Percentiles rank a stretch among this genome's conserved stretches.
phyloP scores from a whole-genome alignment of 768 basidiomycete genomes.

The Russula earlei region DNA sequence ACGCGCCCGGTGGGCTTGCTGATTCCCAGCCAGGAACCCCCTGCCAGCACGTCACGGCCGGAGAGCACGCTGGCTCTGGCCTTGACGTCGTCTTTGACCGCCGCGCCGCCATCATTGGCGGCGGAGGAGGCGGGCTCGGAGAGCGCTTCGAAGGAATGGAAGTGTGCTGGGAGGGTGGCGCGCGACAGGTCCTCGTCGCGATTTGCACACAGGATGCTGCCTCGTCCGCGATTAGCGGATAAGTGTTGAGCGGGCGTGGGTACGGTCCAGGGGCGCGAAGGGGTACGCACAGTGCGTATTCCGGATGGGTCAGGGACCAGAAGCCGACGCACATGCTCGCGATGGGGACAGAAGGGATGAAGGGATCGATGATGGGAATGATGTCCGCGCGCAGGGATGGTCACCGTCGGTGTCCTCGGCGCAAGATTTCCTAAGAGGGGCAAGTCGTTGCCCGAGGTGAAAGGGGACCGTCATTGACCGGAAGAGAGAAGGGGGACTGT shows the following conservation, averaged over 20 bases:
- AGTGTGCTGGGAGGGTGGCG: slow-evolving; percentile 55
- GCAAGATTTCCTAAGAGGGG: slow-evolving; percentile 7
- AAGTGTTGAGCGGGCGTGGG: background rate
- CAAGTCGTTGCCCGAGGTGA: background rate
- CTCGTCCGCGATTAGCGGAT: slow-evolving; percentile 5
- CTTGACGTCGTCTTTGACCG: slow-evolving; percentile 16
- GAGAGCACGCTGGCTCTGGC: slow-evolving; percentile 44
- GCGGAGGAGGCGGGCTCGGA: background rate
- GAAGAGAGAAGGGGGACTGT: background rate
- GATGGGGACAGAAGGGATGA: slow-evolving; percentile 6
- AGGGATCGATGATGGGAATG: slow-evolving; percentile 13
- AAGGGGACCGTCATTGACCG: slow-evolving; percentile 7
- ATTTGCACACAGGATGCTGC: slow-evolving; percentile 65
- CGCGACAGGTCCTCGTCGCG: slow-evolving; percentile 66
- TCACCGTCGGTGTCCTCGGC: background rate
- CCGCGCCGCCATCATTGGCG: slow-evolving; percentile 3
- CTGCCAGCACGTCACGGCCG: slow-evolving; percentile 61
- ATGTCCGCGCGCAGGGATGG: too few species aligned
- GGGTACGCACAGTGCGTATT: slow-evolving; percentile 63
- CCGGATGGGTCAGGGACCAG: slow-evolving; percentile 67
- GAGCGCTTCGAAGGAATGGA: slow-evolving; percentile 48
- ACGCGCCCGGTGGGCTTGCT: slow-evolving; percentile 48
- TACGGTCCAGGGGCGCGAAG: background rate
- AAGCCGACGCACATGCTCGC: slow-evolving; percentile 64
- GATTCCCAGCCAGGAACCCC: slow-evolving; percentile 80